phyloP scores from a whole-genome alignment of 805 yeast genomes.

The Myxozyma sirexii region DNA sequence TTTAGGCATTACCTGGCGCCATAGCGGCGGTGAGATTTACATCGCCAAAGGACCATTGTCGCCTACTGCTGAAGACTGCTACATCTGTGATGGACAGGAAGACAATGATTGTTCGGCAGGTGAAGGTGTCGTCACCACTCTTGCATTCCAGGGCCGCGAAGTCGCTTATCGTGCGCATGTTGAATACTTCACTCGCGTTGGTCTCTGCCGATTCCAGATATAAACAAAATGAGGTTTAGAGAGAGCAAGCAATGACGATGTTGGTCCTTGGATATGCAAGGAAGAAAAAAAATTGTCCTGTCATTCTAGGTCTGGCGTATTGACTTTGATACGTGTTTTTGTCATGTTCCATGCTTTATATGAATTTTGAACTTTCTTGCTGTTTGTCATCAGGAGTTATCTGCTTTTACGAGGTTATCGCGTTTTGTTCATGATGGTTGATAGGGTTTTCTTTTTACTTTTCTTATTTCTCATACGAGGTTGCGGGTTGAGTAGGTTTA shows the following conservation, averaged over 20 bases:
- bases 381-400: neutral
- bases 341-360: neutral
- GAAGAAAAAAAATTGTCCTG: no score
- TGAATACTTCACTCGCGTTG: constrained; percentile 32
- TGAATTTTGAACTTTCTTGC: neutral
- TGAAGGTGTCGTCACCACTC: constrained; percentile 28
- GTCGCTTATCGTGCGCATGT: constrained; percentile 30
- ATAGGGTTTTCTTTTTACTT: no score
- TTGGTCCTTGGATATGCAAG: no score
- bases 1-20: constrained; percentile 25
- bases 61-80: constrained; percentile 28
- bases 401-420: neutral
- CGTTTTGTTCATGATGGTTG: neutral
- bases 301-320: neutral
- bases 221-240: neutral
- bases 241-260: no score
- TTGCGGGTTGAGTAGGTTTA: no score
- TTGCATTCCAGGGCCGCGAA: constrained; percentile 21
- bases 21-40: constrained; percentile 29
- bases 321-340: neutral
- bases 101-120: constrained; percentile 33
- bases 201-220: constrained; percentile 27
- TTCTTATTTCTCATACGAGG: no score
- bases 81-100: constrained; percentile 34
- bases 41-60: constrained; percentile 34